These are phyloP conservation scores for Penicilliopsis zonata DNA, from an alignment of 495 filamentous ascomycete genomes.

Conservation along the genomic window DNA sequence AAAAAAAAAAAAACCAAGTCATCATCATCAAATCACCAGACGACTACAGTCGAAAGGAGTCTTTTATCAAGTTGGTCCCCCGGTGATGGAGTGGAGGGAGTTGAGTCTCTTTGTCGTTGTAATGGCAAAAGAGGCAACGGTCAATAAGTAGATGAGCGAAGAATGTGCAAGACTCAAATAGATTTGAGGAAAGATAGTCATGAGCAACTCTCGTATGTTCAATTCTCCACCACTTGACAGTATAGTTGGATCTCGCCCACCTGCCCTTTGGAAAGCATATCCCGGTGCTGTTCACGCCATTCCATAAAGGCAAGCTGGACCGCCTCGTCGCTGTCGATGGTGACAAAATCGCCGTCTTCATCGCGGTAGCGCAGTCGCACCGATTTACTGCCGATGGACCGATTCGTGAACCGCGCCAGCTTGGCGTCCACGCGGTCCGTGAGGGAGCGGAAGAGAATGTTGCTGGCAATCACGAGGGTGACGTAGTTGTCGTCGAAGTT, in stretches of 20 bases:
- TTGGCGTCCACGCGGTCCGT: constrained; percentile 97
- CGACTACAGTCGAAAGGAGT: neutral
- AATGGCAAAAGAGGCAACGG: neutral
- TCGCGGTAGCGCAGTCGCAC: constrained; percentile 82
- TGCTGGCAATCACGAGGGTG: constrained; percentile 83
- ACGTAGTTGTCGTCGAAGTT: constrained; percentile 74
- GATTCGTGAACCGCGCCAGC: constrained; percentile 67
- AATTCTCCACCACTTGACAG: constrained; percentile 40
- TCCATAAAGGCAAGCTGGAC: constrained; percentile 89
- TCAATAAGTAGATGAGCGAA: too few relatives aligned
- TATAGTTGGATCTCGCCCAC: constrained; percentile 81
- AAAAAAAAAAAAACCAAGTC: constrained; percentile 3
- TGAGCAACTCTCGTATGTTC: constrained; percentile 1
- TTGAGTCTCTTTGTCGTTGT: neutral
- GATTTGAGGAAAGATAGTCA: neutral
- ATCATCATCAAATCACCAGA: neutral
- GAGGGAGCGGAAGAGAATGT: constrained; percentile 83
- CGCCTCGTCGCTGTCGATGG: constrained; percentile 87
- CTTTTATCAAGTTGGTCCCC: too few relatives aligned
- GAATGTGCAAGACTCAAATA: neutral
- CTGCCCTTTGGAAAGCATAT: constrained; percentile 47
- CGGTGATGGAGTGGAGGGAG: too few relatives aligned
- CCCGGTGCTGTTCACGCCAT: constrained; percentile 66
- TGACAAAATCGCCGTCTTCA: constrained; percentile 86
- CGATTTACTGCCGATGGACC: constrained; percentile 64